These are phyloP conservation scores for Trichoderma cornu-damae DNA, from an alignment of 2,329 filamentous ascomycete genomes.

Conservation along the genomic window DNA sequence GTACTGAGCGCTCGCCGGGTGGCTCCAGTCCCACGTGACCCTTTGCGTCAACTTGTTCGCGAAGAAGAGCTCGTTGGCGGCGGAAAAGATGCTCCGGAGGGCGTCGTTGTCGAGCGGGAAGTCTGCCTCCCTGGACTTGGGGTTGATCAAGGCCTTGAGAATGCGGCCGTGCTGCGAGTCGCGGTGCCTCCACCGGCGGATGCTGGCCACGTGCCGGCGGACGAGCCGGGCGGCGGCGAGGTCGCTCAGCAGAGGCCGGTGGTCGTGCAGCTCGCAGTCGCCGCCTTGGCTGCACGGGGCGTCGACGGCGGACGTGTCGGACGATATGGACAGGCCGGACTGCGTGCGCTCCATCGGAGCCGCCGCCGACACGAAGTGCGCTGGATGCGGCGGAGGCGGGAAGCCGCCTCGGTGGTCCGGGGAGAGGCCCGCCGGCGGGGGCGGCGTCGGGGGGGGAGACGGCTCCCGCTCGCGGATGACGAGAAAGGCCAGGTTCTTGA, in stretches of 20 bases:
- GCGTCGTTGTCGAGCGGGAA: constrained; percentile 54
- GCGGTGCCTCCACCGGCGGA: constrained; percentile 39
- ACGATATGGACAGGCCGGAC: constrained; percentile 45
- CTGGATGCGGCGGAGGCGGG: constrained; percentile 22
- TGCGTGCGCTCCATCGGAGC: constrained; percentile 44
- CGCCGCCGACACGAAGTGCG: background rate
- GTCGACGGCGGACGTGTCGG: constrained; percentile 34
- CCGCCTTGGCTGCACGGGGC: constrained; percentile 30
- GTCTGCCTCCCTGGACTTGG: constrained; percentile 40
- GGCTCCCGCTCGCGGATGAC: constrained; percentile 35
- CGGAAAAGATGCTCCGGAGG: constrained; percentile 53
- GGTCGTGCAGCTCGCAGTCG: constrained; percentile 20
- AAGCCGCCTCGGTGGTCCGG: constrained; percentile 23
- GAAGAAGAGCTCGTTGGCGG: constrained; percentile 61
- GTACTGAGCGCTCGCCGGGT: constrained; percentile 45
- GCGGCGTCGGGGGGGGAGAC: constrained; percentile 17
- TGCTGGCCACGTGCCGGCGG: constrained; percentile 41
- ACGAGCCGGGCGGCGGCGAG: constrained; percentile 46
- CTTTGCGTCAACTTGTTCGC: constrained; percentile 50
- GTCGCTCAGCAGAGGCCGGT: constrained; percentile 38
- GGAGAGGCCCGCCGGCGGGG: constrained; percentile 21
- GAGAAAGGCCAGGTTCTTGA: constrained; percentile 34
- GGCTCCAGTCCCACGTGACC: constrained; percentile 59
- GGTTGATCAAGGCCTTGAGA: constrained; percentile 52
- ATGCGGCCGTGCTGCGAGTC: constrained; percentile 54